These are phyloP conservation scores for Paxillus ammoniavirescens DNA, from an alignment of 768 basidiomycete genomes.

Conservation along the genomic window DNA sequence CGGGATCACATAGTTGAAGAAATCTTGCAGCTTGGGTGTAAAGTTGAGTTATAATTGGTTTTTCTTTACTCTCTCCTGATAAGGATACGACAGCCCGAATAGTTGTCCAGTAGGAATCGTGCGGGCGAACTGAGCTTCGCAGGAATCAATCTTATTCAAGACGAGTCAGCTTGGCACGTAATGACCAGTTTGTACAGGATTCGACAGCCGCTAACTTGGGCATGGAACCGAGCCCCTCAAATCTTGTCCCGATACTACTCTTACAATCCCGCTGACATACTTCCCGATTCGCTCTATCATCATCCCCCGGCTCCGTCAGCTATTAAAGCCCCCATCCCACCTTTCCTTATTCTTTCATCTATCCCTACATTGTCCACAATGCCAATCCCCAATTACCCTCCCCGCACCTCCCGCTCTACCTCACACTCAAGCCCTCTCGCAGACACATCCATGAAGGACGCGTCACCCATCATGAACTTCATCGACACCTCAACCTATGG, in stretches of 20 bases:
- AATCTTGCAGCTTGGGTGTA: slow-evolving; percentile 5
- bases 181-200: slow-evolving; percentile 35
- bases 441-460: slow-evolving; percentile 30
- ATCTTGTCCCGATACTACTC: slow-evolving; percentile 31
- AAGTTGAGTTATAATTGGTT: slow-evolving; percentile 17
- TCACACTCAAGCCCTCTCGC: neutral
- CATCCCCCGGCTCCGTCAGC: slow-evolving; percentile 32
- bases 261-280: slow-evolving; percentile 28
- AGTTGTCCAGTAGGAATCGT: slow-evolving; percentile 15
- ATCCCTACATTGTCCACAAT: slow-evolving; percentile 32
- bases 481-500: slow-evolving; percentile 44
- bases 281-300: slow-evolving; percentile 26
- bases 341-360: slow-evolving; percentile 22
- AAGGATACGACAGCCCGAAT: slow-evolving; percentile 14
- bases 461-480: slow-evolving; percentile 29
- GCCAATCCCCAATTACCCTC: slow-evolving; percentile 40
- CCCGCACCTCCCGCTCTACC: slow-evolving; percentile 33
- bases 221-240: slow-evolving; percentile 44
- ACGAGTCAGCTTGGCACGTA: slow-evolving; percentile 44
- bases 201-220: slow-evolving; percentile 31
- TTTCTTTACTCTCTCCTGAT: slow-evolving; percentile 19
- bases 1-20: slow-evolving; percentile 4
- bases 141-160: slow-evolving; percentile 29
- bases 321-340: slow-evolving; percentile 35
- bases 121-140: slow-evolving; percentile 10